These are phyloP conservation scores for Musa acuminata DNA, from an alignment of 176 grass and related monocot species.

Conservation along the genomic window DNA sequence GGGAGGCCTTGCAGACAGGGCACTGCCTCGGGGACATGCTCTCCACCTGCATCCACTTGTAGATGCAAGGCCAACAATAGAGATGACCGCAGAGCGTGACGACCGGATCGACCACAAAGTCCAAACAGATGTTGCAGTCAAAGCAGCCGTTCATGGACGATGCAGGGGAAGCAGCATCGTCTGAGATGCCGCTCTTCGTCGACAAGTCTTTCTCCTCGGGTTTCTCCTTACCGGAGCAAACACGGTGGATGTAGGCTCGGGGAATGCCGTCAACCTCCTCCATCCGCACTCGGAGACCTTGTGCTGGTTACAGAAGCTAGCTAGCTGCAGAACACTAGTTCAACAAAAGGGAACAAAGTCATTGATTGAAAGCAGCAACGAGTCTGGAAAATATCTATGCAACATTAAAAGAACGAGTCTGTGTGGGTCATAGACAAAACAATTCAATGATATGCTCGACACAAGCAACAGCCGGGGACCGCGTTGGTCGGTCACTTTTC, in stretches of 20 bases:
- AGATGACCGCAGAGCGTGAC: slow-evolving; percentile 89
- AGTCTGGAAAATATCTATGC: too few species aligned
- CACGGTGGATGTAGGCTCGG: not conserved
- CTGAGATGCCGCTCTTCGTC: not conserved
- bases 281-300: not conserved
- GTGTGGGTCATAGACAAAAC: not conserved
- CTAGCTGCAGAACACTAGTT: too few species aligned
- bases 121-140: slow-evolving; percentile 95
- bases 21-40: slow-evolving; percentile 28
- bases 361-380: too few species aligned
- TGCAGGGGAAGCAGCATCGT: not conserved
- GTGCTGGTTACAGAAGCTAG: too few species aligned
- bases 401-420: too few species aligned
- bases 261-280: not conserved
- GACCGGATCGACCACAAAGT: slow-evolving; percentile 65
- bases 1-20: slow-evolving; percentile 73
- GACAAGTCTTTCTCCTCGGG: not conserved
- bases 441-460: not conserved
- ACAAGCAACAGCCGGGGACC: not conserved
- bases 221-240: not conserved
- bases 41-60: slow-evolving; percentile 69
- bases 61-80: slow-evolving; percentile 98
- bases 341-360: too few species aligned
- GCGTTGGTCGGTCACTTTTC: too few species aligned
- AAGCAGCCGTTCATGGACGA: slow-evolving; percentile 42